Conservation (phyloP, 169 alveolate species). For the Eimeria nieschulzi region DNA sequence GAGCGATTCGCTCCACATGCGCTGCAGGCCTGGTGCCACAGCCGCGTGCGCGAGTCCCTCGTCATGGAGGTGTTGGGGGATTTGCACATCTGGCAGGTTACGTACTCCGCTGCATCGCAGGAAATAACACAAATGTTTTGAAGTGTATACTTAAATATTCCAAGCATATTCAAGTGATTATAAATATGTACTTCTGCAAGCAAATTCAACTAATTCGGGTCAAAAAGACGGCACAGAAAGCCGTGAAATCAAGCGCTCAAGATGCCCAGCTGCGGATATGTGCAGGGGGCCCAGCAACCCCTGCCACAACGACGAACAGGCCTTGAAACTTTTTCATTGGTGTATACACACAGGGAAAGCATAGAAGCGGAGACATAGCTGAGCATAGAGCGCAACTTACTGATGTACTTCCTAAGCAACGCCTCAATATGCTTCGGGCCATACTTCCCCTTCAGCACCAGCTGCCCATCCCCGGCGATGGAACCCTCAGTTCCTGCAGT, state of each 20-base stretch:
- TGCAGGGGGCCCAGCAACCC: no score
- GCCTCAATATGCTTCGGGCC: slow-evolving; percentile 94
- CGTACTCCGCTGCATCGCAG: slow-evolving; percentile 88
- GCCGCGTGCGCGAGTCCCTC: slow-evolving; percentile 91
- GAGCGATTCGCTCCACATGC: slow-evolving; percentile 95
- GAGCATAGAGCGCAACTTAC: slow-evolving; percentile 66
- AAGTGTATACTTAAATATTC: not conserved
- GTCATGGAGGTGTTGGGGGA: slow-evolving; percentile 92
- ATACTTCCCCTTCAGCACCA: slow-evolving; percentile 93
- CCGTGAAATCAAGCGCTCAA: no score
- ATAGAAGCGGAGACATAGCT: not conserved
- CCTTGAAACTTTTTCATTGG: no score
- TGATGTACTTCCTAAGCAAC: slow-evolving; percentile 91
- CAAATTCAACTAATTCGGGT: no score
- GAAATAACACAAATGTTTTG: not conserved
- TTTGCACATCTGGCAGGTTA: slow-evolving; percentile 95
- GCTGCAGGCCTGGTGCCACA: slow-evolving; percentile 91
- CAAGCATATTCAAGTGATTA: not conserved
- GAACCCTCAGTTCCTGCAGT: slow-evolving; percentile 84
- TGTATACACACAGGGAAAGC: not conserved
- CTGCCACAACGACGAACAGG: no score
- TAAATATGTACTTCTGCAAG: not conserved
- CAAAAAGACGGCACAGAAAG: no score
- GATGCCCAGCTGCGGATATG: no score
- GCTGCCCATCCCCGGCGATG: slow-evolving; percentile 95